phyloP scores from a whole-genome alignment of 305 asterid genomes.

The Solanum hybrid region DNA sequence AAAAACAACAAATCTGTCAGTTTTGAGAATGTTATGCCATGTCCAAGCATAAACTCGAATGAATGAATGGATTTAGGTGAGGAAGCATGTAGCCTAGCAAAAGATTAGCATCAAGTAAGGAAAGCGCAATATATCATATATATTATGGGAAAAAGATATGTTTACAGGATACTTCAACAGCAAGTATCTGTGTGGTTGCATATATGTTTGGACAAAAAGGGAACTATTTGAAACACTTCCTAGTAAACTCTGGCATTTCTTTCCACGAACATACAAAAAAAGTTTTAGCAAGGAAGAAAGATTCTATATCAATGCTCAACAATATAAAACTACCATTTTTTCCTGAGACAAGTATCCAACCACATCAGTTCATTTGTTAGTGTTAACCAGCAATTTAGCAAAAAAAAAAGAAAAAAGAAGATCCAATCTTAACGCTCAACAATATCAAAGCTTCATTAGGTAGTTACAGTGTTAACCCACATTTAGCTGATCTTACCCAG shows the following conservation, averaged over 20 bases:
- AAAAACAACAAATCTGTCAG: constrained; percentile 18
- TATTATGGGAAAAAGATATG: not conserved
- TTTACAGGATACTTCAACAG: not conserved
- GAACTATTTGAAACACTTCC: not conserved
- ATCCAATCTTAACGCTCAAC: not conserved
- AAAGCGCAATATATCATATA: not conserved
- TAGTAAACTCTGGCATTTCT: not conserved
- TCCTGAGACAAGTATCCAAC: not conserved
- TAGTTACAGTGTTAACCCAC: not conserved
- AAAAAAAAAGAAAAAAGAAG: not conserved
- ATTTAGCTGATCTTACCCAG: not conserved
- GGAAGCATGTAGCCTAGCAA: not conserved
- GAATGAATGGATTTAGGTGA: not conserved
- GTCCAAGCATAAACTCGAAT: not conserved
- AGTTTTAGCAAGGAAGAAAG: not conserved
- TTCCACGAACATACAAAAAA: not conserved
- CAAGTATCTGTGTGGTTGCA: not conserved
- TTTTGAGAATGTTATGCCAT: not conserved
- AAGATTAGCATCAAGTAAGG: not conserved
- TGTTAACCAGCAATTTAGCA: not conserved
- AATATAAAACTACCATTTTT: not conserved
- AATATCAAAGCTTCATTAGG: not conserved
- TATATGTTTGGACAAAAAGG: not conserved
- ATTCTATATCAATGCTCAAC: not conserved
- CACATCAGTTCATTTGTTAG: not conserved